phyloP scores from a whole-genome alignment of 2,329 filamentous ascomycete genomes.

The Trichoderma asperellum region DNA sequence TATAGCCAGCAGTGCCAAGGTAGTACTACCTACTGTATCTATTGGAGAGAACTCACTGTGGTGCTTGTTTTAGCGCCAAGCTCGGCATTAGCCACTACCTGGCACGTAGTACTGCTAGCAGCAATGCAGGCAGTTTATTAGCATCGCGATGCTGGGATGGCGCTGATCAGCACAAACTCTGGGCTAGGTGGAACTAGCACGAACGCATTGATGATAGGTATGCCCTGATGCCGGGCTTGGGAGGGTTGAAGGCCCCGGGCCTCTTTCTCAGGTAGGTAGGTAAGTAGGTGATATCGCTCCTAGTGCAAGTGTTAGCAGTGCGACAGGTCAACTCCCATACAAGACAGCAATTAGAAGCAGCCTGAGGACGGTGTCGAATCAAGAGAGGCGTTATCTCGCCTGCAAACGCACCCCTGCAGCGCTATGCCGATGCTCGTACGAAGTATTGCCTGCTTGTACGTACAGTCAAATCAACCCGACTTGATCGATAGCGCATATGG shows the following conservation, averaged over 20 bases:
- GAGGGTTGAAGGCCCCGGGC: neutral
- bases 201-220: neutral
- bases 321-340: neutral
- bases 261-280: neutral
- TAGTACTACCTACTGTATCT: neutral
- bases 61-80: constrained; percentile 16
- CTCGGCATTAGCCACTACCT: constrained; percentile 13
- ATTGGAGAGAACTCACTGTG: neutral
- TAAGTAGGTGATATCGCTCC: neutral
- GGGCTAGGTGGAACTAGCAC: neutral
- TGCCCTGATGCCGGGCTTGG: neutral
- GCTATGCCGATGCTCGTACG: neutral
- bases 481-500: neutral
- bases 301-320: neutral
- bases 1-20: neutral
- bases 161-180: neutral
- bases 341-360: neutral
- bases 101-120: neutral
- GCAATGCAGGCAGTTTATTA: constrained; percentile 1
- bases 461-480: too few relatives aligned
- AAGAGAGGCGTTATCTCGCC: constrained; percentile 13
- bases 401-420: neutral
- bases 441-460: too few relatives aligned
- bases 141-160: neutral
- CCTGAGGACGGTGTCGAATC: neutral